Percentiles rank a stretch among this genome's conserved stretches.
These are phyloP conservation scores for Rosa hybrid DNA, from an alignment of 331 rosid species.

Conservation along the genomic window DNA sequence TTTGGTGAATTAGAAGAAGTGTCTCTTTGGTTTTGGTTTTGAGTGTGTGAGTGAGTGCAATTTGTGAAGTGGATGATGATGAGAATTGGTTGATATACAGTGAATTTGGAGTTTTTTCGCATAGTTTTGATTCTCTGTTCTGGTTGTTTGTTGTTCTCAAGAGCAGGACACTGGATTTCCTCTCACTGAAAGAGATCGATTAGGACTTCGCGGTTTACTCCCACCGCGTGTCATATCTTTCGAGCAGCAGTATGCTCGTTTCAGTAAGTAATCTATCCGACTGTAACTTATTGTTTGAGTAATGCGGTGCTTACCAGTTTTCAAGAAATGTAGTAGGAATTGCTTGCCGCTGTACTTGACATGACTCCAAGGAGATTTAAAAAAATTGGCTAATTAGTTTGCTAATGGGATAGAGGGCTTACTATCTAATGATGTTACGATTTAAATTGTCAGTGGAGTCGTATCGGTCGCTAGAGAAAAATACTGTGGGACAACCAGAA, in stretches of 20 bases:
- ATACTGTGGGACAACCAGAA: conserved; percentile 74
- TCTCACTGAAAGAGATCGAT: conserved; percentile 86
- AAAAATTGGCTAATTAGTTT: background rate
- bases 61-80: conserved; percentile 8
- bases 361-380: background rate
- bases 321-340: background rate
- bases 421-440: background rate
- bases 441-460: conserved; percentile 71
- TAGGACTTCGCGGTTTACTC: conserved; percentile 97
- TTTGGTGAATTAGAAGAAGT: background rate
- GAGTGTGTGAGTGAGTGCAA: background rate
- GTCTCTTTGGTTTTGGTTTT: background rate
- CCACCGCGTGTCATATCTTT: conserved; percentile 98
- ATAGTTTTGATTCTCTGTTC: conserved; percentile 11
- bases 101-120: background rate
- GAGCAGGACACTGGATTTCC: conserved; percentile 98
- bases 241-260: conserved; percentile 95
- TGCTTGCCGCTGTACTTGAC: background rate
- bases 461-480: conserved; percentile 88
- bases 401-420: background rate
- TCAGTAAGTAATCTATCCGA: conserved; percentile 39
- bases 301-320: background rate
- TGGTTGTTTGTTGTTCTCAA: conserved; percentile 16
- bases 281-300: background rate
- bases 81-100: background rate